Evolutionary conservation across 805 yeast genomes (phyloP).

Genomic region (Ogataea degrootiae): DNA sequence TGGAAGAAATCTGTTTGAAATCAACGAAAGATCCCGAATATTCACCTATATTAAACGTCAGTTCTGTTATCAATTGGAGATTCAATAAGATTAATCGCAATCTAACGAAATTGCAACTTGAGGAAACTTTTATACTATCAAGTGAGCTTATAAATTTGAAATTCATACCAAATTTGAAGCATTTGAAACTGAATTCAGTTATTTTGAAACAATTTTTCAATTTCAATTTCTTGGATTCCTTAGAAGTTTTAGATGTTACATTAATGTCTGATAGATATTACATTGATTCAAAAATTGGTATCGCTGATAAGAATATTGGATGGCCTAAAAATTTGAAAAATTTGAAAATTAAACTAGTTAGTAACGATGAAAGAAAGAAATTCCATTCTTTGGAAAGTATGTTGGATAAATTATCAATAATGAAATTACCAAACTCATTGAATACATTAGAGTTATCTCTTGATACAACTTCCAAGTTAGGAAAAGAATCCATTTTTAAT

Average conservation of each 20-base stretch:
- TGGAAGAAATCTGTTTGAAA: slow-evolving; percentile 2
- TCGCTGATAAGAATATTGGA: not conserved
- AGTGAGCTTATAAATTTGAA: slow-evolving; percentile 2
- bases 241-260: slow-evolving; percentile 1
- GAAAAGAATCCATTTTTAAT: slow-evolving; percentile 9
- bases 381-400: slow-evolving; percentile 5
- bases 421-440: slow-evolving; percentile 4
- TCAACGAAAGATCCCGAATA: slow-evolving; percentile 9
- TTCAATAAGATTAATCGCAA: not conserved
- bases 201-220: slow-evolving; percentile 2
- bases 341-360: slow-evolving; percentile 1
- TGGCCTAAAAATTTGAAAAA: slow-evolving; percentile 8
- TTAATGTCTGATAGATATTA: slow-evolving; percentile 5
- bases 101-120: not conserved
- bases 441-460: not conserved
- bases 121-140: slow-evolving; percentile 1
- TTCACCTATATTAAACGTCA: not conserved
- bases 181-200: not conserved
- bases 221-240: not conserved
- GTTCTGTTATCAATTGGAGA: not conserved
- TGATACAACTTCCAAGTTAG: slow-evolving; percentile 8
- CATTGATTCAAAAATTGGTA: not conserved
- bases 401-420: slow-evolving; percentile 2
- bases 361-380: slow-evolving; percentile 9
- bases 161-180: slow-evolving; percentile 1